These are phyloP conservation scores for Tylopilus rubrobrunneus DNA, from an alignment of 768 basidiomycete genomes.

Conservation along the genomic window DNA sequence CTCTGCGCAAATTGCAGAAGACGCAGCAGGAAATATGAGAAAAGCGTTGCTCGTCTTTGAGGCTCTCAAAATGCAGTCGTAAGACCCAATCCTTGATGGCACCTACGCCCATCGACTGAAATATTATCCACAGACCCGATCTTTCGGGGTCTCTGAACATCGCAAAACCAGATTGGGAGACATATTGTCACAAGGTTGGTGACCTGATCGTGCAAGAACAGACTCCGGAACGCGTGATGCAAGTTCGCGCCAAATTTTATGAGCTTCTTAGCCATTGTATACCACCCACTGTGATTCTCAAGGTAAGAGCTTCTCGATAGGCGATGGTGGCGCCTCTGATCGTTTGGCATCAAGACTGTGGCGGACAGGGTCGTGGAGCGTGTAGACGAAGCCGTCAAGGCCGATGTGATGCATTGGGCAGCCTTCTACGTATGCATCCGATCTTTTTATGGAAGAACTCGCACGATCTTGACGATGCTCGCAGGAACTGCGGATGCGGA, in stretches of 20 bases:
- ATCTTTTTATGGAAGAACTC: background rate
- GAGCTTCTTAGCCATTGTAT: constrained; percentile 97
- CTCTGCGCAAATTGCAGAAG: constrained; percentile 68
- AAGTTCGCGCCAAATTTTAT: constrained; percentile 90
- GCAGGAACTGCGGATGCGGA: constrained; percentile 94
- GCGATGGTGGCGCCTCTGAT: constrained; percentile 1
- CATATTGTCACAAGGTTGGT: constrained; percentile 89
- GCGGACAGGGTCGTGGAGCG: constrained; percentile 82
- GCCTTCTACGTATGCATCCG: constrained; percentile 77
- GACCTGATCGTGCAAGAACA: constrained; percentile 90
- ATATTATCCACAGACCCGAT: constrained; percentile 56
- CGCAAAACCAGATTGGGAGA: constrained; percentile 99
- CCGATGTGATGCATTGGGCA: constrained; percentile 96
- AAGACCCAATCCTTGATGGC: constrained; percentile 25
- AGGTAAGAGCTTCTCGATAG: constrained; percentile 47
- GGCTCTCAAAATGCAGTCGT: constrained; percentile 97
- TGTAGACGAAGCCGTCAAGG: constrained; percentile 87
- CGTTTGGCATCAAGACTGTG: constrained; percentile 61
- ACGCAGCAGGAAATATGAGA: constrained; percentile 86
- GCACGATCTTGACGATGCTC: background rate
- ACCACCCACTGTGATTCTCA: constrained; percentile 86
- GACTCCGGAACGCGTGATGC: constrained; percentile 83
- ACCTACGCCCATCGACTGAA: background rate
- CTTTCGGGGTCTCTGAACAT: constrained; percentile 74
- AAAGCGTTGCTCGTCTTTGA: constrained; percentile 95